Evolutionary conservation across 1,284 basidiomycete genomes (phyloP).

Genomic region (Trametes sp.): DNA sequence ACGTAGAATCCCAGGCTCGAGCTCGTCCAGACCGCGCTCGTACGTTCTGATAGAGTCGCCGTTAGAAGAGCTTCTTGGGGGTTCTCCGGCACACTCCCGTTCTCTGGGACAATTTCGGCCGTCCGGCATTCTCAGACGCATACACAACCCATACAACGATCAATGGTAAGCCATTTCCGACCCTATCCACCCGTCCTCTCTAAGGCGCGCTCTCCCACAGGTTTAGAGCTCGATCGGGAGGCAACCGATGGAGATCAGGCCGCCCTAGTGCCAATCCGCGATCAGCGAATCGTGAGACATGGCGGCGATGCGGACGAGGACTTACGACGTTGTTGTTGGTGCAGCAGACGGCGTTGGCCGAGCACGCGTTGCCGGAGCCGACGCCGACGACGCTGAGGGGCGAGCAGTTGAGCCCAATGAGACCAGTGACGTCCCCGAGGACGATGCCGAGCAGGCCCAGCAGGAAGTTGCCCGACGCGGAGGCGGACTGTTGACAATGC

Average conservation of each 20-base stretch:
- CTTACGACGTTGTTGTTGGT: constrained; percentile 24
- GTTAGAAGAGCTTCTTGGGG: not conserved
- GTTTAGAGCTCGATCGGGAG: constrained; percentile 31
- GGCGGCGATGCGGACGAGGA: not conserved
- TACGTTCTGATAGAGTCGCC: constrained; percentile 4
- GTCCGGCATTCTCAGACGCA: not conserved
- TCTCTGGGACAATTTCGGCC: not conserved
- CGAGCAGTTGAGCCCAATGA: constrained; percentile 40
- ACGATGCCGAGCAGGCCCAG: constrained; percentile 37
- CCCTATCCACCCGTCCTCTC: not conserved
- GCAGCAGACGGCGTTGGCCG: constrained; percentile 26
- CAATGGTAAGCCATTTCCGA: not conserved
- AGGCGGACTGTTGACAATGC: constrained; percentile 13
- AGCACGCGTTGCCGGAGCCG: constrained; percentile 34
- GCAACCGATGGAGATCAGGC: constrained; percentile 36
- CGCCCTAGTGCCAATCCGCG: constrained; percentile 27
- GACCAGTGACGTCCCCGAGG: constrained; percentile 31
- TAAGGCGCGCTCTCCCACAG: not conserved
- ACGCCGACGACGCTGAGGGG: constrained; percentile 38
- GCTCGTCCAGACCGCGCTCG: not conserved
- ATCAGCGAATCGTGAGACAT: too few relatives aligned
- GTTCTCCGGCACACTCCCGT: not conserved
- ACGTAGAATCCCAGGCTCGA: not conserved
- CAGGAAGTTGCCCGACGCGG: constrained; percentile 20
- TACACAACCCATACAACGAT: not conserved